Percentiles rank a stretch among this genome's conserved stretches.
These are phyloP conservation scores for Urtica urens DNA, from an alignment of 306 rosid species.

Conservation along the genomic window DNA sequence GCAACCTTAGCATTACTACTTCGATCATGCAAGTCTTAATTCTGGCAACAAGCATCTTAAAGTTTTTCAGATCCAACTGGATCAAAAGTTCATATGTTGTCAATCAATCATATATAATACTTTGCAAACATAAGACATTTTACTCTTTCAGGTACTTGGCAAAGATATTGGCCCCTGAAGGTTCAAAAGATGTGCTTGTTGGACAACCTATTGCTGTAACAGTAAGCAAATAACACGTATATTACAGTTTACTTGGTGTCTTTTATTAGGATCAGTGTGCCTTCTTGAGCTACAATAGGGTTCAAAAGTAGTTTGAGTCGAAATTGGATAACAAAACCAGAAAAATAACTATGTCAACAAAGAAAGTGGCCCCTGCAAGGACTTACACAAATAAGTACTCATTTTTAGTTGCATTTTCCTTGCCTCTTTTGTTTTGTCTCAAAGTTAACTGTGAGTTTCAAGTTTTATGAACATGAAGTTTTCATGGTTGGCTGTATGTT, in stretches of 20 bases:
- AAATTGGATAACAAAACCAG: too few relatives aligned
- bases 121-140: conserved; percentile 1
- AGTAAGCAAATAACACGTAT: conserved; percentile 43
- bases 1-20: too few relatives aligned
- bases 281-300: not conserved
- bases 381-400: not conserved
- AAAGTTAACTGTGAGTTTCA: too few relatives aligned
- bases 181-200: conserved; percentile 84
- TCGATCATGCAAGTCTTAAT: too few relatives aligned
- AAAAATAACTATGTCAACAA: not conserved
- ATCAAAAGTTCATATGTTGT: not conserved
- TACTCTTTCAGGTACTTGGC: conserved; percentile 62
- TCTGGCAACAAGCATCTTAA: not conserved
- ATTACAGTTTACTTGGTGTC: conserved; percentile 14
- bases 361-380: not conserved
- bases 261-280: conserved; percentile 1
- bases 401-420: too few relatives aligned
- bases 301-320: not conserved
- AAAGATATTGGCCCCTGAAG: conserved; percentile 73
- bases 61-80: not conserved
- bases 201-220: conserved; percentile 95
- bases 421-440: too few relatives aligned
- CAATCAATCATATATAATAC: conserved; percentile 8
- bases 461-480: conserved; percentile 18
- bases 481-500: too few relatives aligned